A percentile compares a stretch with the other conserved stretches of the same genome.
These are phyloP conservation scores for Neurospora tetraspora DNA, from an alignment of 495 filamentous ascomycete genomes.

Conservation along the genomic window DNA sequence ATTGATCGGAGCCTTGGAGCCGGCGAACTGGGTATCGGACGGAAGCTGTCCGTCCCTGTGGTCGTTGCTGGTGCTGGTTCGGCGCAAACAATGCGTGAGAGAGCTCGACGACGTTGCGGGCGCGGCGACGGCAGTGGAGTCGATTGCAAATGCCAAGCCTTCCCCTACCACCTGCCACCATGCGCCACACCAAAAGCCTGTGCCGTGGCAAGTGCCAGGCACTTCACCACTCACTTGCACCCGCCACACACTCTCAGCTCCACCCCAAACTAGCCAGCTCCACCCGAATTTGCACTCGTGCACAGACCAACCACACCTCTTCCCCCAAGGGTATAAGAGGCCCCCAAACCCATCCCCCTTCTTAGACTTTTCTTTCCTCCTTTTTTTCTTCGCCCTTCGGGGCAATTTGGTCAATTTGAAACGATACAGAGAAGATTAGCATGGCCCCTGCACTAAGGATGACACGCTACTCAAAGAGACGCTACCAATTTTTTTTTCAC, in stretches of 20 bases:
- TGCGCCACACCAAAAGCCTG: neutral
- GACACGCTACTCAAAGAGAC: constrained; percentile 99
- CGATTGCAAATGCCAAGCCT: neutral
- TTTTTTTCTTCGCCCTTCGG: constrained; percentile 21
- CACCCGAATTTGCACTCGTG: constrained; percentile 8
- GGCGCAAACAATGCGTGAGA: neutral
- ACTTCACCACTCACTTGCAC: too few relatives aligned
- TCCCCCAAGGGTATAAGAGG: constrained; percentile 4
- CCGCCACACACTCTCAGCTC: neutral
- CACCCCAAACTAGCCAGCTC: neutral
- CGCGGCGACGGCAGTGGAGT: neutral
- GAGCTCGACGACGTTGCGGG: neutral
- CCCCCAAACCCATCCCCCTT: neutral
- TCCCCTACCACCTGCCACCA: neutral
- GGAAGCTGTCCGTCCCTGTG: neutral
- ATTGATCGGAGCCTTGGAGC: neutral
- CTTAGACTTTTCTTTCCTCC: constrained; percentile 12
- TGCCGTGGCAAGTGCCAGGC: neutral
- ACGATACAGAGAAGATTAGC: constrained; percentile 84
- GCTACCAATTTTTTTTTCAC: constrained; percentile 73
- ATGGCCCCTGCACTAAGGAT: constrained; percentile 99
- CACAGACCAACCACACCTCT: constrained; percentile 8
- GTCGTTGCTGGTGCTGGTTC: neutral
- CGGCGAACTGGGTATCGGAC: neutral
- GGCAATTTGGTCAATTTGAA: constrained; percentile 32